These are phyloP conservation scores for Psidium guajava DNA, from an alignment of 345 rosid species.

Conservation along the genomic window DNA sequence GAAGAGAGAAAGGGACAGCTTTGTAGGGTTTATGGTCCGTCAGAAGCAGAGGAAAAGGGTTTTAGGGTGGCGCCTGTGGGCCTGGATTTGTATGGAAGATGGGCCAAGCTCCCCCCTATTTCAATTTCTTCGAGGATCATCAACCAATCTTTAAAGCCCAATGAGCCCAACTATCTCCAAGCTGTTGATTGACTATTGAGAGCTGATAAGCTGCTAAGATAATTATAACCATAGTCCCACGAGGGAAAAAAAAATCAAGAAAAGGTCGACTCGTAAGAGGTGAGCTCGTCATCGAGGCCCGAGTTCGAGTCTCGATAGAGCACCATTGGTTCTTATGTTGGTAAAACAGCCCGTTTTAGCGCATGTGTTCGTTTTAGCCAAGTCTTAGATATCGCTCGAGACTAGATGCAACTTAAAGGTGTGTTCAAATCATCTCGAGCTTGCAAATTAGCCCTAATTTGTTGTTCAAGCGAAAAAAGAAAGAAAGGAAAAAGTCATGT, in stretches of 20 bases:
- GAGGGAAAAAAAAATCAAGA: too few species aligned
- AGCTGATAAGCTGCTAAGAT: background rate
- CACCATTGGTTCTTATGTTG: background rate
- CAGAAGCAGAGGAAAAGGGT: background rate
- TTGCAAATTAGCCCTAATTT: background rate
- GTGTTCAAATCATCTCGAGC: background rate
- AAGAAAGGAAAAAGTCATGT: background rate
- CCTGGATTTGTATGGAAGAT: background rate
- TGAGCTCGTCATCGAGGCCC: background rate
- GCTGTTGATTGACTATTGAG: too few species aligned
- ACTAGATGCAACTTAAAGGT: background rate
- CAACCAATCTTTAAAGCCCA: background rate
- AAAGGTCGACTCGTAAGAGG: too few species aligned
- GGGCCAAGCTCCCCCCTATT: background rate
- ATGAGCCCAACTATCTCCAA: background rate
- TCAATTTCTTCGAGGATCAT: background rate
- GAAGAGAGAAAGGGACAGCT: background rate
- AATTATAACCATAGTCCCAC: background rate
- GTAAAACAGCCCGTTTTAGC: background rate
- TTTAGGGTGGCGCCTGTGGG: background rate
- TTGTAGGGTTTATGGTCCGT: background rate
- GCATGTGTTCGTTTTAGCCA: background rate
- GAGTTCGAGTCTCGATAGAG: background rate
- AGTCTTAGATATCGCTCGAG: background rate
- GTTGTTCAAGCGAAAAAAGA: background rate